Evolutionary conservation across 306 rosid genomes (phyloP).

Genomic region (Comarum palustre): DNA sequence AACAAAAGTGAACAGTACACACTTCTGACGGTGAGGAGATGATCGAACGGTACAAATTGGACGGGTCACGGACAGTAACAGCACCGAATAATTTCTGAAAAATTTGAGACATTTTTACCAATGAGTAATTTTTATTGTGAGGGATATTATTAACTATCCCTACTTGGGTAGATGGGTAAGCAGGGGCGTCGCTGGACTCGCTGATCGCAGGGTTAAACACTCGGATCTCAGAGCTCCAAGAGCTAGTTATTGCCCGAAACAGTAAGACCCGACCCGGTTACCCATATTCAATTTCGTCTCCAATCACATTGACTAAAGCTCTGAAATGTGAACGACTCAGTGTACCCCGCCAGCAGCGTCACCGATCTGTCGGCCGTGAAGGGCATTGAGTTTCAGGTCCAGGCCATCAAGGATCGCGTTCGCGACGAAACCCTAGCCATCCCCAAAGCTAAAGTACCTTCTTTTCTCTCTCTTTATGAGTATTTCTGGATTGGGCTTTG

Average conservation of each 20-base stretch:
- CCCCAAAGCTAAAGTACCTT: slow-evolving; percentile 72
- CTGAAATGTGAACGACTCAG: slow-evolving; percentile 27
- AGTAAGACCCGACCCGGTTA: slow-evolving; percentile 38
- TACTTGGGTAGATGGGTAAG: no score
- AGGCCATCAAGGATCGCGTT: slow-evolving; percentile 70
- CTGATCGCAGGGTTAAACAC: slow-evolving; percentile 59
- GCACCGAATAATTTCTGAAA: no score
- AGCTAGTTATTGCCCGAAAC: slow-evolving; percentile 82
- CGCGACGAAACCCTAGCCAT: slow-evolving; percentile 78
- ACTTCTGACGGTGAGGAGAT: no score
- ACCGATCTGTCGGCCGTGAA: slow-evolving; percentile 66
- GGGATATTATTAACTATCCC: no score
- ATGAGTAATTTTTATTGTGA: no score
- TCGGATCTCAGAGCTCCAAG: slow-evolving; percentile 79
- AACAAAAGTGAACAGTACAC: no score
- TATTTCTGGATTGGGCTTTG: background rate
- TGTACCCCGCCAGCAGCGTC: slow-evolving; percentile 76
- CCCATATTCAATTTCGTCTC: background rate
- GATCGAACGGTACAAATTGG: no score
- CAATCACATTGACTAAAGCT: background rate
- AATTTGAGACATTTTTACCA: no score
- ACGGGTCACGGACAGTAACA: no score
- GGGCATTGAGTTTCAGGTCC: slow-evolving; percentile 85
- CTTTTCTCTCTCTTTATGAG: slow-evolving; percentile 1
- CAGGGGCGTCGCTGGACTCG: slow-evolving; percentile 59